Evolutionary conservation across 2,329 filamentous ascomycete species (phyloP).

Genomic region (Huntiella bhutanensis): DNA sequence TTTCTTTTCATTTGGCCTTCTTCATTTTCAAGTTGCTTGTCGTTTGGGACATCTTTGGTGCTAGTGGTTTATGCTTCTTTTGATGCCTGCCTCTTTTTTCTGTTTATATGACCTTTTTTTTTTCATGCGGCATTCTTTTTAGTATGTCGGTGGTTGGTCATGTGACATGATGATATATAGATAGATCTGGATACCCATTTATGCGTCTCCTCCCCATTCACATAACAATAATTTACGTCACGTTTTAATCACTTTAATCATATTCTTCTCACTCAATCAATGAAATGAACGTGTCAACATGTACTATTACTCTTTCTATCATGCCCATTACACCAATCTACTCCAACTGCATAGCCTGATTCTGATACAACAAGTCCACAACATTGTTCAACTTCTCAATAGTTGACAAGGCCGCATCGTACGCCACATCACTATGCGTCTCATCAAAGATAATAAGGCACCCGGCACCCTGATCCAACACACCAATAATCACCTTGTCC

Average conservation of each 20-base stretch:
- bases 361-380: constrained; percentile 92
- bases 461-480: constrained; percentile 90
- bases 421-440: constrained; percentile 78
- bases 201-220: not conserved
- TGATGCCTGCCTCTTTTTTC: constrained; percentile 19
- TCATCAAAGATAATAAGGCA: constrained; percentile 96
- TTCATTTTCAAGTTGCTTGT: not conserved
- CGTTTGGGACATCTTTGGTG: not conserved
- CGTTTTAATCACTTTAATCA: too few relatives aligned
- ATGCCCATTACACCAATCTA: constrained; percentile 24
- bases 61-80: constrained; percentile 21
- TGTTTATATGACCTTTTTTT: constrained; percentile 9
- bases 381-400: constrained; percentile 96
- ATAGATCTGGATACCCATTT: not conserved
- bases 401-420: constrained; percentile 82
- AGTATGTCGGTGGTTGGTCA: not conserved
- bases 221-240: too few relatives aligned
- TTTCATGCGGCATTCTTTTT: not conserved
- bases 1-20: not conserved
- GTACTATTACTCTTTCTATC: constrained; percentile 8
- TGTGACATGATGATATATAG: constrained; percentile 4
- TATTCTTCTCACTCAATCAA: not conserved
- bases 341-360: constrained; percentile 90
- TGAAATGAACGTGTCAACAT: constrained; percentile 1
- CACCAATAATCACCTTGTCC: constrained; percentile 95